Percentiles rank a stretch among this genome's conserved stretches.
Evolutionary conservation across 78 protist genomes (phyloP).

Genomic region (Guillardia theta): DNA sequence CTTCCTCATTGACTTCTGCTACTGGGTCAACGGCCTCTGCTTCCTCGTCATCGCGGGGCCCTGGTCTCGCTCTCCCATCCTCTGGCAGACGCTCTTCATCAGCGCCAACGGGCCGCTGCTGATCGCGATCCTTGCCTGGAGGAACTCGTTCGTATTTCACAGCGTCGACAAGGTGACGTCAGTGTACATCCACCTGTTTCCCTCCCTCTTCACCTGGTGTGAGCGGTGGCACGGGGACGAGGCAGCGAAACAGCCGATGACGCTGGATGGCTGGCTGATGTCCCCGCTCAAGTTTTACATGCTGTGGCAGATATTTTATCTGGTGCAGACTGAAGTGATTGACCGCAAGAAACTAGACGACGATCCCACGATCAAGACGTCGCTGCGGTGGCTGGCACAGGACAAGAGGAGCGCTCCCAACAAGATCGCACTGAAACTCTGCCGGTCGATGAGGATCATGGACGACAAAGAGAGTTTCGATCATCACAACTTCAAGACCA

Average conservation of each 20-base stretch:
- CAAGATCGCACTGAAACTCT: no score
- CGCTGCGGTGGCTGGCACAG: background rate
- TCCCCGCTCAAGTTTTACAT: background rate
- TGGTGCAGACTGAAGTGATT: background rate
- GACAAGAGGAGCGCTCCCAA: background rate
- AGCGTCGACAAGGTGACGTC: constrained; percentile 47
- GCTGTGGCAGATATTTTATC: background rate
- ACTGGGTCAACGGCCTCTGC: background rate
- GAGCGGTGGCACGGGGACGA: background rate
- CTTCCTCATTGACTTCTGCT: constrained; percentile 49
- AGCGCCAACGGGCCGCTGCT: background rate
- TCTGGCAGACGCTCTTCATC: background rate
- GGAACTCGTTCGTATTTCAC: constrained; percentile 47
- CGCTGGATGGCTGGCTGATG: background rate
- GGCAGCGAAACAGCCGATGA: background rate
- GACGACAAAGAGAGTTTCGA: no score
- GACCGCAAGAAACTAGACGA: no score
- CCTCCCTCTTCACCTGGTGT: background rate
- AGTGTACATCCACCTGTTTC: background rate
- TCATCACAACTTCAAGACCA: no score
- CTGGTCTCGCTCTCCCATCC: background rate
- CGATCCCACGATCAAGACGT: background rate
- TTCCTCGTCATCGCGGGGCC: background rate
- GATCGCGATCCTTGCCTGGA: constrained; percentile 28
- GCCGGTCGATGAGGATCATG: no score